Base-by-base conservation (phyloP, 2,329 filamentous ascomycete species). In the Tolypocladium ophioglossoides region DNA sequence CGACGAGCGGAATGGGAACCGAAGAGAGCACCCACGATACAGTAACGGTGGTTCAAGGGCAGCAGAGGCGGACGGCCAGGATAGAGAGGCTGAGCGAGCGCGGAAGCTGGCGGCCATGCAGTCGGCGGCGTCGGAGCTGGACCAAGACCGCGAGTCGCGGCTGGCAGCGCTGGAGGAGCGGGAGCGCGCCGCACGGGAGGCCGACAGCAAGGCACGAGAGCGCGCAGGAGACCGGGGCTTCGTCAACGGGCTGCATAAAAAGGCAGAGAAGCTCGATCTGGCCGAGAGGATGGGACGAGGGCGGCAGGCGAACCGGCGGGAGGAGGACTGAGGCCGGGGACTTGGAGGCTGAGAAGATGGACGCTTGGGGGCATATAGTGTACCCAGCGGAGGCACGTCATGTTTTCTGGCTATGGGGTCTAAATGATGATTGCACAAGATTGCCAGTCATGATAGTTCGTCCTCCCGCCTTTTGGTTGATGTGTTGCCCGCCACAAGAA, bases 41-140 rank as follows among this genome's bases (percentile, higher is more conserved):
- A 58, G 52, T 32, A 46, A 52, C 38, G 51, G 48, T 11, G 24
- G 24, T 18, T 8, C 53, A 20, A 38, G 53, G 4, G 57, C 56
- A 3, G 39, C 54, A 14, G 52, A 55, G 35, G 58, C 53, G 34
- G 64, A 63, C 12, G 62, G 62, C 10, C 57, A 61, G 18, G 68
- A 70, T 4, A 68, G 66, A 8, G 78, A 78, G 22, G 78, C 81
- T 24, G 83, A 86, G 57, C 76, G 78, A n/a, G 82, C 83, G 14
- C 78, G 79, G 27, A 88, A 83, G 65, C 70, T 90, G 20, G 86
- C 84, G 18, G 84, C 83, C 10, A 90, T 91, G 87, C 85, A 88
- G 66, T 78, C 79, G 20, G 85, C 83, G 32, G 87, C 87, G 5
- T 78, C 76, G 1, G 81, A 86, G 12, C 74, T 95, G 50, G 87